Percentiles rank a stretch among this genome's conserved stretches.
Evolutionary conservation across 2,329 filamentous ascomycete species (phyloP).

Genomic region (Ascochyta rabiei): DNA sequence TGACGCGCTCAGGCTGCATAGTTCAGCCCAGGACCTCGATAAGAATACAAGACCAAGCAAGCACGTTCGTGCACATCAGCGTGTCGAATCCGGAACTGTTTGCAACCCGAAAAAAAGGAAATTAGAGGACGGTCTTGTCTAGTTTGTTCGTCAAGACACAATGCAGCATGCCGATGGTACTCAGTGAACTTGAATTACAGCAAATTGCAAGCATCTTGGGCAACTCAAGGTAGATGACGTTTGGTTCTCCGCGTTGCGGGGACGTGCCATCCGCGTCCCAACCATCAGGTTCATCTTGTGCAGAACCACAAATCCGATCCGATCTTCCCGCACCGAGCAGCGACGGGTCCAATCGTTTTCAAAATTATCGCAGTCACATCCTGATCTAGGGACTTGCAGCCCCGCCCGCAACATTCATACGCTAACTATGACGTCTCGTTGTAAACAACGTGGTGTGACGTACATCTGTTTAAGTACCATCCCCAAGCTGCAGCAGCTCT

Average conservation of each 20-base stretch:
- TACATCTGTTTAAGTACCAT: constrained; percentile 1
- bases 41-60: too few species aligned
- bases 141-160: too few species aligned
- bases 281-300: constrained; percentile 1
- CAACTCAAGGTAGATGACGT: constrained; percentile 5
- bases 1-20: too few species aligned
- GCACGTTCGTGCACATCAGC: too few species aligned
- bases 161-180: too few species aligned
- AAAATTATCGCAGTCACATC: neutral
- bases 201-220: too few species aligned
- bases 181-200: too few species aligned
- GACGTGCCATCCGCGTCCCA: neutral
- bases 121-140: too few species aligned
- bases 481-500: neutral
- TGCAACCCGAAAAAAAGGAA: too few species aligned
- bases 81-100: too few species aligned
- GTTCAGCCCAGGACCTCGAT: too few species aligned
- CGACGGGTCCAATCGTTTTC: neutral
- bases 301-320: neutral
- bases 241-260: neutral
- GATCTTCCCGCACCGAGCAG: neutral
- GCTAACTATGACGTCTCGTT: neutral
- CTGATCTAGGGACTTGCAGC: neutral
- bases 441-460: neutral
- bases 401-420: constrained; percentile 12